These are phyloP conservation scores for Ophiostoma tasmaniense DNA, from an alignment of 2,329 filamentous ascomycete species.

Conservation along the genomic window DNA sequence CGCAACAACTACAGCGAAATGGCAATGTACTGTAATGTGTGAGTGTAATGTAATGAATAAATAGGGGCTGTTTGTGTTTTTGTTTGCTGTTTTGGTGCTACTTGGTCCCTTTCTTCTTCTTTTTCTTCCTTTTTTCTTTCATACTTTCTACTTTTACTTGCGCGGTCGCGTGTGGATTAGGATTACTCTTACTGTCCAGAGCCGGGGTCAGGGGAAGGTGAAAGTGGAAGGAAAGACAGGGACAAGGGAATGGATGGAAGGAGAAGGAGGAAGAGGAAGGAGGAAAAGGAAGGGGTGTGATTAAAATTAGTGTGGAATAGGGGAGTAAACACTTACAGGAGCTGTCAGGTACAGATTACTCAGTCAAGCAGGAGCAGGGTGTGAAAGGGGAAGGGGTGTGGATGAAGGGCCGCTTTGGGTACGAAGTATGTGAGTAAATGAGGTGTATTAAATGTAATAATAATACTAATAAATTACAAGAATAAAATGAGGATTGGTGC, in stretches of 20 bases:
- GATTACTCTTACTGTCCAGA: background rate
- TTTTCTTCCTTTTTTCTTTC: background rate
- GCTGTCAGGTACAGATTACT: background rate
- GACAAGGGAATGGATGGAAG: background rate
- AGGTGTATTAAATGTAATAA: background rate
- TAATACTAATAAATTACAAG: too few species aligned
- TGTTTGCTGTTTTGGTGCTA: background rate
- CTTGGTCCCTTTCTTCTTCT: background rate
- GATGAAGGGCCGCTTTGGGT: background rate
- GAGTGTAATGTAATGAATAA: too few species aligned
- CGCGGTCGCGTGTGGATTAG: conserved; percentile 4
- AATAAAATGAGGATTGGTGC: too few species aligned
- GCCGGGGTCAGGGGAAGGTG: conserved; percentile 2
- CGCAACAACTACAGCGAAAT: background rate
- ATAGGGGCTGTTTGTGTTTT: background rate
- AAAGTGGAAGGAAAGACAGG: background rate
- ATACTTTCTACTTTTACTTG: background rate
- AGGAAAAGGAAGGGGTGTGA: background rate
- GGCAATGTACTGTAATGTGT: too few species aligned
- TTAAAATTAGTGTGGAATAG: background rate
- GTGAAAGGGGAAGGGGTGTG: background rate
- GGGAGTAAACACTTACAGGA: background rate
- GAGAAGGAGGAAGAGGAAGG: background rate
- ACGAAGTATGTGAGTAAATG: conserved; percentile 2
- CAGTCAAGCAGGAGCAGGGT: background rate